Evolutionary conservation across 164 flowering plant genomes (phyloP).

Genomic region (Liquidambar formosana): DNA sequence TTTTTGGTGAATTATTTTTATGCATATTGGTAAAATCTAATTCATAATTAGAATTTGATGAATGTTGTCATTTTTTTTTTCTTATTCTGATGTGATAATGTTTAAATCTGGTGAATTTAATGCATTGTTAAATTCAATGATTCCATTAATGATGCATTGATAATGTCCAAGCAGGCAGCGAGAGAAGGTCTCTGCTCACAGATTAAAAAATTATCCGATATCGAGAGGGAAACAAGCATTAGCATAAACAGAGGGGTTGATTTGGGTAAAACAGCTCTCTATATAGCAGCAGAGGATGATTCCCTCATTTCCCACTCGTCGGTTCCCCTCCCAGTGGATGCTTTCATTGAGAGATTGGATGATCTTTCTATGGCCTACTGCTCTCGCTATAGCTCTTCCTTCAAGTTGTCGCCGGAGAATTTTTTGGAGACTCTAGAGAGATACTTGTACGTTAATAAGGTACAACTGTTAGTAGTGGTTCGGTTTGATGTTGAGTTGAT

Average conservation of each 20-base stretch:
- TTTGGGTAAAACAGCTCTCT: conserved; percentile 67
- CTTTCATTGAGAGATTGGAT: conserved; percentile 62
- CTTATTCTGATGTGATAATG: neutral
- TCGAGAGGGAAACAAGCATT: conserved; percentile 82
- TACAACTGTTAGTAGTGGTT: conserved; percentile 12
- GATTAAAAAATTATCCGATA: conserved; percentile 43
- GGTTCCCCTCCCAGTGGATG: conserved; percentile 75
- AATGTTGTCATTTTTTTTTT: too few species aligned
- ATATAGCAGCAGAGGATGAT: conserved; percentile 85
- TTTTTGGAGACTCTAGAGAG: conserved; percentile 57
- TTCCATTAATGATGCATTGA: neutral
- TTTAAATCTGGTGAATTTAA: neutral
- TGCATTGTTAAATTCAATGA: neutral
- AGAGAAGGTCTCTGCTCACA: conserved; percentile 59
- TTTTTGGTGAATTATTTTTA: too few species aligned
- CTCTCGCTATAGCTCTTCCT: conserved; percentile 46
- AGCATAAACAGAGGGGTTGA: conserved; percentile 60
- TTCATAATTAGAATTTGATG: too few species aligned
- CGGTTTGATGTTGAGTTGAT: neutral
- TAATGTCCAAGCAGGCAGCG: conserved; percentile 44
- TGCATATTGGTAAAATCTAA: too few species aligned
- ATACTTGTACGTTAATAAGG: conserved; percentile 66
- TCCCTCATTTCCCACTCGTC: conserved; percentile 80
- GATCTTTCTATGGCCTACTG: conserved; percentile 70
- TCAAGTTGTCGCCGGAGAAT: conserved; percentile 51